These are phyloP conservation scores for Colletotrichum siamense DNA, from an alignment of 2,329 filamentous ascomycete species.

Conservation along the genomic window DNA sequence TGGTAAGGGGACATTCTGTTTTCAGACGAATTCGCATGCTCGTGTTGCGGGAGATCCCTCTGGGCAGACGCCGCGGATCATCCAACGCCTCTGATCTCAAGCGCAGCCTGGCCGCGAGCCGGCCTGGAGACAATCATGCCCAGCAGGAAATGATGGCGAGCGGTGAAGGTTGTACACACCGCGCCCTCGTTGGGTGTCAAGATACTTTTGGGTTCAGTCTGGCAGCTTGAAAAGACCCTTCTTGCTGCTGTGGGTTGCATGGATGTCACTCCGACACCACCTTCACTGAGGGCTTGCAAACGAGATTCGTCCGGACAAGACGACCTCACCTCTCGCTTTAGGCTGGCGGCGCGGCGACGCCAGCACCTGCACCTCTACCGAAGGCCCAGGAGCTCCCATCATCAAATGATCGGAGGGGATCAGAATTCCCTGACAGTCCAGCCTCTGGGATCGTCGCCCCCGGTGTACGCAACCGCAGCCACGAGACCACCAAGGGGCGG, in stretches of 20 bases:
- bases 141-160: background rate
- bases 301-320: background rate
- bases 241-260: background rate
- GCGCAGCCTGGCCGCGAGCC: background rate
- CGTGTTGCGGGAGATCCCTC: slow-evolving; percentile 9
- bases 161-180: background rate
- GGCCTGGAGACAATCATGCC: background rate
- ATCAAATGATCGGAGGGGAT: slow-evolving; percentile 17
- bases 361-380: background rate
- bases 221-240: background rate
- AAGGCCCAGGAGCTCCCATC: background rate
- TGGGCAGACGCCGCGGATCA: background rate
- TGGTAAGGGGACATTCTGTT: background rate
- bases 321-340: background rate
- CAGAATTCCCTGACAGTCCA: background rate
- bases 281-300: background rate
- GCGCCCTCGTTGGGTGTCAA: background rate
- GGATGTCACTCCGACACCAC: background rate
- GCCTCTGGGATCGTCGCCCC: slow-evolving; percentile 4
- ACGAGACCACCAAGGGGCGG: slow-evolving; percentile 10
- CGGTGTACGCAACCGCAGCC: slow-evolving; percentile 7
- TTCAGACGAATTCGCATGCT: background rate
- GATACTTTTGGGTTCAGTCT: background rate
- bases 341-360: background rate
- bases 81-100: slow-evolving; percentile 5